Evolutionary conservation across 306 rosid genomes (phyloP).

Genomic region (Cyclanthera cordifolia): DNA sequence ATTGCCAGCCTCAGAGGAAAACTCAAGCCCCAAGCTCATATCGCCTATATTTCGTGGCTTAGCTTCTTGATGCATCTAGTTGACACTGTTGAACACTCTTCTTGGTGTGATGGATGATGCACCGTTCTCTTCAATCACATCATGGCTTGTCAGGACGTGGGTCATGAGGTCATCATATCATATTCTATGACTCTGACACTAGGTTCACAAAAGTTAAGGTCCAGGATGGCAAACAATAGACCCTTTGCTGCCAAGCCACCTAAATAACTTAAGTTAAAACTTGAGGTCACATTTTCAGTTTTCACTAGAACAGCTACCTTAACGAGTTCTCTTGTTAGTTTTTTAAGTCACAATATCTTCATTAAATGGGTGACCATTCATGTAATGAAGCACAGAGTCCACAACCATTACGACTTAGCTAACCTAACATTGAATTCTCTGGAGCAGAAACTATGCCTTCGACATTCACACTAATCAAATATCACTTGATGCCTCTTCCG

Average conservation of each 20-base stretch:
- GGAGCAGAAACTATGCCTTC: neutral
- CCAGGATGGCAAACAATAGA: neutral
- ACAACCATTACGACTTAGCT: neutral
- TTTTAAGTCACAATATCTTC: neutral
- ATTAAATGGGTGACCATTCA: neutral
- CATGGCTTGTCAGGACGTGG: too few relatives aligned
- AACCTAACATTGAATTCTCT: neutral
- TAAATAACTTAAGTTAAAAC: neutral
- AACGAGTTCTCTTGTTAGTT: neutral
- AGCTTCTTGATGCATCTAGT: too few relatives aligned
- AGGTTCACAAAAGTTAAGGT: neutral
- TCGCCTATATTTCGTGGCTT: too few relatives aligned
- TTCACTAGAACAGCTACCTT: neutral
- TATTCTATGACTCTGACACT: too few relatives aligned
- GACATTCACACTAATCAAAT: neutral
- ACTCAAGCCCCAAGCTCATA: too few relatives aligned
- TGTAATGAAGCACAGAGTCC: neutral
- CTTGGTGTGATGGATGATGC: too few relatives aligned
- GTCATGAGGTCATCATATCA: too few relatives aligned
- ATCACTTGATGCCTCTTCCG: neutral
- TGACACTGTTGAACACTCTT: too few relatives aligned
- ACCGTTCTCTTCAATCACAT: too few relatives aligned
- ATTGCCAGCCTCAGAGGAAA: too few relatives aligned
- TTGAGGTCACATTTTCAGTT: neutral
- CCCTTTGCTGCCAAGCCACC: neutral